Evolutionary conservation across 73 alveolate species (phyloP).

Genomic region (Diophrys sp.): DNA sequence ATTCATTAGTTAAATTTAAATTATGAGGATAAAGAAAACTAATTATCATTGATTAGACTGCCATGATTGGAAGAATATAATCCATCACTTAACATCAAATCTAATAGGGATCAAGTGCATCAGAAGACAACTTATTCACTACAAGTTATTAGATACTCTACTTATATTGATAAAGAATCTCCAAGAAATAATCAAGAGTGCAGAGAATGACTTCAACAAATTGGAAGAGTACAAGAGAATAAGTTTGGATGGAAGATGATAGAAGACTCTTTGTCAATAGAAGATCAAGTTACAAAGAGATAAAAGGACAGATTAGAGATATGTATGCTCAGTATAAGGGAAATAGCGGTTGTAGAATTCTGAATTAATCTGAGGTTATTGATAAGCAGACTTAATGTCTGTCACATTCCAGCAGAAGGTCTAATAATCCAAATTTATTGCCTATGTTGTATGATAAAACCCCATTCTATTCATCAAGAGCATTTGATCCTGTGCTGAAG

Average conservation of each 20-base stretch:
- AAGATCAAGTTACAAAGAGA: not conserved
- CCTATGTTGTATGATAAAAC: not conserved
- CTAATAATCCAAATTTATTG: not conserved
- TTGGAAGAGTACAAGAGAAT: not conserved
- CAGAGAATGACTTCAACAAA: not conserved
- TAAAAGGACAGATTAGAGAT: not conserved
- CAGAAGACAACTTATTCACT: not conserved
- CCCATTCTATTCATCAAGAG: not conserved
- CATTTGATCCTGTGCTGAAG: not conserved
- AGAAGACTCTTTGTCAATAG: not conserved
- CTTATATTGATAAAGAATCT: not conserved
- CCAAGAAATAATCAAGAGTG: not conserved
- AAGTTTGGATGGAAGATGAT: too few relatives aligned
- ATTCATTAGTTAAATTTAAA: too few relatives aligned
- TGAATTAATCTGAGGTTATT: too few relatives aligned
- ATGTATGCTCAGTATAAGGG: not conserved
- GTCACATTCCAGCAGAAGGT: not conserved
- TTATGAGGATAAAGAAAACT: not conserved
- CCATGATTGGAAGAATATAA: not conserved
- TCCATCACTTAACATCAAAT: not conserved
- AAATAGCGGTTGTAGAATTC: not conserved
- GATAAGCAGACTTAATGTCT: too few relatives aligned
- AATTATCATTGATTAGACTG: not conserved
- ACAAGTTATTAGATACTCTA: not conserved
- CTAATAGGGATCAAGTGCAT: not conserved